Conservation (phyloP, 1,139 yeast species). For the Geotrichum carabidarum region DNA sequence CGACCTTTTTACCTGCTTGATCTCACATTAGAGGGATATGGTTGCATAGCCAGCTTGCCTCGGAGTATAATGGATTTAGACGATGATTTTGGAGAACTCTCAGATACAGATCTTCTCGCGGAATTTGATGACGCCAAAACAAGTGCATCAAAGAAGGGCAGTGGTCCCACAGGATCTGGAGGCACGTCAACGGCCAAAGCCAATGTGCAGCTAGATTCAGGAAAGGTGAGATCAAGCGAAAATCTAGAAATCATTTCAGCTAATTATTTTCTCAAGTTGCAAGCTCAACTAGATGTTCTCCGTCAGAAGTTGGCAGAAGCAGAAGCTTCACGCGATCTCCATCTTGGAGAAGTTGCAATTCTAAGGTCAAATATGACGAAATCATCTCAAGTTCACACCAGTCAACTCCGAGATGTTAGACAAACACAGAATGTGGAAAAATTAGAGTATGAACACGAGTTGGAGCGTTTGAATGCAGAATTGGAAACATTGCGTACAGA, state of each 20-base stretch:
- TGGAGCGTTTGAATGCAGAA: constrained; percentile 42
- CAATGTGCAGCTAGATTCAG: not conserved
- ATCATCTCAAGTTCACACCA: constrained; percentile 41
- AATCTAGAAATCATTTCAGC: not conserved
- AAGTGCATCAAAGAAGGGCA: not conserved
- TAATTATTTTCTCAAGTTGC: not conserved
- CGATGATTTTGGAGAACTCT: constrained; percentile 29
- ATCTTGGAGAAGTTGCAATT: constrained; percentile 66
- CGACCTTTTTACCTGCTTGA: too few relatives aligned
- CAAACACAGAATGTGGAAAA: constrained; percentile 43
- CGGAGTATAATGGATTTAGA: not conserved
- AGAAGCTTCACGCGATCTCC: constrained; percentile 14
- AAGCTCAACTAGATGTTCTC: constrained; percentile 9
- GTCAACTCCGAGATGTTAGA: constrained; percentile 8
- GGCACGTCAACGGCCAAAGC: too few relatives aligned
- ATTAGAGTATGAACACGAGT: constrained; percentile 44
- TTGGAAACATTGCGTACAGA: constrained; percentile 64
- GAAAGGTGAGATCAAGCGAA: not conserved
- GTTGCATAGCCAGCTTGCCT: too few relatives aligned
- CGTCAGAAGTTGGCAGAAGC: constrained; percentile 21
- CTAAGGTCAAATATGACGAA: constrained; percentile 58
- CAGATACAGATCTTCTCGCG: constrained; percentile 21
- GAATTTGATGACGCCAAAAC: constrained; percentile 15
- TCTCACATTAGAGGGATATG: too few relatives aligned
- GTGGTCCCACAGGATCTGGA: too few relatives aligned